A percentile compares a stretch with the other conserved stretches of the same genome.
Evolutionary conservation across 148 eudicot genomes (phyloP).

Genomic region (Arbutus unedo): DNA sequence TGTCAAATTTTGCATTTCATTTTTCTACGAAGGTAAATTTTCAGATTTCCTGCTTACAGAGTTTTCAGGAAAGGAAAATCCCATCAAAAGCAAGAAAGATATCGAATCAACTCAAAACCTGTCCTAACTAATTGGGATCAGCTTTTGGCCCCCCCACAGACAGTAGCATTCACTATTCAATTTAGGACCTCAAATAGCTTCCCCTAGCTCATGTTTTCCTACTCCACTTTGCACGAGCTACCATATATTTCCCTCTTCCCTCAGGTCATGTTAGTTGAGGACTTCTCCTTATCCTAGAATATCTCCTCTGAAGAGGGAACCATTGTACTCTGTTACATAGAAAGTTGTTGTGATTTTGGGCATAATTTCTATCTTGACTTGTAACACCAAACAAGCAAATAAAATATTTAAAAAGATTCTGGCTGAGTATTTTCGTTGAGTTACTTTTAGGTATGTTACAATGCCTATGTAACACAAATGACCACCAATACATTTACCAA

Average conservation of each 20-base stretch:
- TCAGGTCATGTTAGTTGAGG: background rate
- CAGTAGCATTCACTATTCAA: background rate
- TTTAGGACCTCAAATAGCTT: constrained; percentile 1
- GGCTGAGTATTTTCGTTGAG: background rate
- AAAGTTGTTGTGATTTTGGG: background rate
- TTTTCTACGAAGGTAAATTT: background rate
- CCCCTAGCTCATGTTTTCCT: background rate
- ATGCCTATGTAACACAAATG: background rate
- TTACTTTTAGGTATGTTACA: background rate
- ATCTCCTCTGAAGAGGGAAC: background rate
- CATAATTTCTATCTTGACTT: background rate
- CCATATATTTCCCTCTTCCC: background rate
- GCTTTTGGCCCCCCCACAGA: background rate
- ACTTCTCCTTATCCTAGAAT: background rate
- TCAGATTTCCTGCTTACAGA: background rate
- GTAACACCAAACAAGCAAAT: background rate
- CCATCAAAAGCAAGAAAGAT: background rate
- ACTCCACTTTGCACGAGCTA: background rate
- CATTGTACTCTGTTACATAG: background rate
- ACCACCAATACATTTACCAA: background rate
- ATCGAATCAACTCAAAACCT: background rate
- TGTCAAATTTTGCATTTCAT: background rate
- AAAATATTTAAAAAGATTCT: background rate
- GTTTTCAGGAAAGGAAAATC: background rate
- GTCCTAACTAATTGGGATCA: background rate